Conservation (phyloP, 1,284 basidiomycete species). For the Erythrobasidium hasegawianum region DNA sequence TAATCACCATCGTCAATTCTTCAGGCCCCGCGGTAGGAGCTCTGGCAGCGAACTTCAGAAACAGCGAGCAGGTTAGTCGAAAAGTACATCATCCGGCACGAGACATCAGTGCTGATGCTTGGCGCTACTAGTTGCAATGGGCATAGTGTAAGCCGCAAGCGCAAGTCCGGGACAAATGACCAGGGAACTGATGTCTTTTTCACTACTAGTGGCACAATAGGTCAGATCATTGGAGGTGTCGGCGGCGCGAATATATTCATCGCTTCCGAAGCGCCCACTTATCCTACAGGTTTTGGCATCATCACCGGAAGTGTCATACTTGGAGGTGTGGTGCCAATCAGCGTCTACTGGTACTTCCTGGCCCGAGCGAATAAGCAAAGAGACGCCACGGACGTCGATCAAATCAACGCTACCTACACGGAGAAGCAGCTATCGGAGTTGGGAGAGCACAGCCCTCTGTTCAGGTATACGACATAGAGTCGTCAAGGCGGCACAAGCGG, state of each 20-base stretch:
- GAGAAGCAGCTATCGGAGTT: constrained; percentile 20
- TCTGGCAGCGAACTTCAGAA: too few species aligned
- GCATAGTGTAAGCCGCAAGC: constrained; percentile 8
- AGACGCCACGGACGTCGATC: constrained; percentile 5
- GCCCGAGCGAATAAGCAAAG: constrained; percentile 5
- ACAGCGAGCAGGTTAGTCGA: too few species aligned
- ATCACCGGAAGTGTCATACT: neutral
- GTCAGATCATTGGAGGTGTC: constrained; percentile 7
- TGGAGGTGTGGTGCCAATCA: too few species aligned
- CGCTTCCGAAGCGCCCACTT: constrained; percentile 13
- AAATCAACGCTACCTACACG: constrained; percentile 23
- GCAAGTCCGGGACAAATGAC: too few species aligned
- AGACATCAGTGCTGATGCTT: too few species aligned
- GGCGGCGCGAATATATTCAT: constrained; percentile 26
- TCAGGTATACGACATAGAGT: constrained; percentile 11
- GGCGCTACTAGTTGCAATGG: too few species aligned
- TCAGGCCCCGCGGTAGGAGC: too few species aligned
- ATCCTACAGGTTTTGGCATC: constrained; percentile 18
- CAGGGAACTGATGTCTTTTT: too few species aligned
- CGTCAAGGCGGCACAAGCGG: too few species aligned
- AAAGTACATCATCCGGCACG: too few species aligned
- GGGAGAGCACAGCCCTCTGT: constrained; percentile 26
- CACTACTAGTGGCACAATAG: neutral
- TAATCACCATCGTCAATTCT: too few species aligned
- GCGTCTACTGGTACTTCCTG: too few species aligned